These are phyloP conservation scores for Leccinum boreale DNA, from an alignment of 768 basidiomycete genomes.

Conservation along the genomic window DNA sequence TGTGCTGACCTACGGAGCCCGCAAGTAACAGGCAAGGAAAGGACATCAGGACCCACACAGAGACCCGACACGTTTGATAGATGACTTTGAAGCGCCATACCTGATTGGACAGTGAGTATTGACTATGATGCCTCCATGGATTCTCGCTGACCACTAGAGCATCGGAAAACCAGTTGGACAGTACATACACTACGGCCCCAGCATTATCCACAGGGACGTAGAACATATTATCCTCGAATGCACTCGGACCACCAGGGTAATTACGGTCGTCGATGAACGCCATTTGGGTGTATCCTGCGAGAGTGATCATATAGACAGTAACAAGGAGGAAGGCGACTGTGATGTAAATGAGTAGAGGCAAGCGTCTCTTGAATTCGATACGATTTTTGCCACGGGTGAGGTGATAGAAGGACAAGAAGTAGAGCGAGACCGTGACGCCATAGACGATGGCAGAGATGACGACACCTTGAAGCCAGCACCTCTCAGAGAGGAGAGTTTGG, in stretches of 20 bases:
- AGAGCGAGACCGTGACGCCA: neutral
- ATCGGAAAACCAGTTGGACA: neutral
- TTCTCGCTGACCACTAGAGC: neutral
- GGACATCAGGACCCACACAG: neutral
- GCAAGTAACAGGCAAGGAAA: neutral
- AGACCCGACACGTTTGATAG: neutral
- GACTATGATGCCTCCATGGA: neutral
- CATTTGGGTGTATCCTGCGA: neutral
- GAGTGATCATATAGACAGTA: neutral
- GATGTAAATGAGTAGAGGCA: neutral
- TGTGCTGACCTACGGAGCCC: neutral
- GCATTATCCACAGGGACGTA: neutral
- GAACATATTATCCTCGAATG: neutral
- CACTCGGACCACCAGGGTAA: neutral
- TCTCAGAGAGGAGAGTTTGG: too few species aligned
- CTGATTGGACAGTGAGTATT: neutral
- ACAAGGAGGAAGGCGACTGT: neutral
- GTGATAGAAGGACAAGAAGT: neutral
- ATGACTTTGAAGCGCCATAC: neutral
- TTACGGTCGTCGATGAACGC: neutral
- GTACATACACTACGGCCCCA: neutral
- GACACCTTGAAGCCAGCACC: too few species aligned
- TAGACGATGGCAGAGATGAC: neutral
- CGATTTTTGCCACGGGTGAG: neutral
- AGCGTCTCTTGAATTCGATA: neutral